phyloP scores from a whole-genome alignment of 169 alveolate genomes.

The Plasmodium cynomolgi region DNA sequence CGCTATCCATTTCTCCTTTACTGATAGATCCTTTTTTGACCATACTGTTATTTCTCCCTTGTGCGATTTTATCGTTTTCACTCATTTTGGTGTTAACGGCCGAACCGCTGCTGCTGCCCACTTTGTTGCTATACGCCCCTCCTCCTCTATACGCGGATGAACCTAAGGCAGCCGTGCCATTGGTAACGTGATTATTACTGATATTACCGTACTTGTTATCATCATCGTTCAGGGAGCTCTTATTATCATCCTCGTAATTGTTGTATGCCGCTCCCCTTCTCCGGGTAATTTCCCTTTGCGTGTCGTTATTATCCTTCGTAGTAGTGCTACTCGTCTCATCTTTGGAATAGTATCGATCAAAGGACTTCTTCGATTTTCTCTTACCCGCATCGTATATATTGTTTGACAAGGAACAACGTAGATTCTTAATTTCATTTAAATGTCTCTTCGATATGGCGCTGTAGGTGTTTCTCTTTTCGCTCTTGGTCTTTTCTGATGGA shows the following conservation, averaged over 20 bases:
- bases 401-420: conserved; percentile 70
- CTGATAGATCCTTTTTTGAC: neutral
- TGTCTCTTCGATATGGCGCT: conserved; percentile 66
- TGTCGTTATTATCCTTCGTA: conserved; percentile 7
- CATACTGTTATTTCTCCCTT: neutral
- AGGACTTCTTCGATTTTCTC: conserved; percentile 49
- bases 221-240: neutral
- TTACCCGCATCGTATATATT: conserved; percentile 75
- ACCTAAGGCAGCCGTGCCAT: neutral
- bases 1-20: conserved; percentile 7
- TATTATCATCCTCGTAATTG: conserved; percentile 23
- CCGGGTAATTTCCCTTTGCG: neutral
- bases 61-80: neutral
- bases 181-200: neutral
- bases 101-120: neutral
- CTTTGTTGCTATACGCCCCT: neutral
- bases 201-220: neutral
- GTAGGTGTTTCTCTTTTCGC: conserved; percentile 58
- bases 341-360: conserved; percentile 38
- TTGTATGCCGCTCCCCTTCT: neutral
- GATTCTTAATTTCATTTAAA: conserved; percentile 65
- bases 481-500: conserved; percentile 18
- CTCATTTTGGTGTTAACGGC: neutral
- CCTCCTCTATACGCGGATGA: neutral
- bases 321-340: conserved; percentile 34